Evolutionary conservation across 352 stramenopile genomes (phyloP).

Genomic region (Pythium periplocum): DNA sequence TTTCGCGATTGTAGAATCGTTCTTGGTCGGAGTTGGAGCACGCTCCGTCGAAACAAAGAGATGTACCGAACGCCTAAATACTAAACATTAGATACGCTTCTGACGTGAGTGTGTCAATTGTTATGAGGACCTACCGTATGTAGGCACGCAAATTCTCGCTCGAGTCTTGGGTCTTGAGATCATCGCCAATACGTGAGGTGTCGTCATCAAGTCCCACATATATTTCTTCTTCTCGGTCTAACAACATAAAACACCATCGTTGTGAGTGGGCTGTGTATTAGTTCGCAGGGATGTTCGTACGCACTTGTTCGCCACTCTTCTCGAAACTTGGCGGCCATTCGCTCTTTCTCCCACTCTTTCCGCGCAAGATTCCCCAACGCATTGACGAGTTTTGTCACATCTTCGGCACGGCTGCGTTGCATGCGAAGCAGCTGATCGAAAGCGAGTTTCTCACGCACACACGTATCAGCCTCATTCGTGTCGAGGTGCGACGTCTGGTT

Average conservation of each 20-base stretch:
- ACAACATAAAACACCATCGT: too few relatives aligned
- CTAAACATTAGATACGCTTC: too few relatives aligned
- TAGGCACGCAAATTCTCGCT: too few relatives aligned
- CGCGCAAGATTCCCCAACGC: constrained; percentile 2
- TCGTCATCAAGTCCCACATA: neutral
- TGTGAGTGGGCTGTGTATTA: too few relatives aligned
- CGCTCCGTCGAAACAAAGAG: constrained; percentile 19
- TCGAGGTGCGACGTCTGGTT: neutral
- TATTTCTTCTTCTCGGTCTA: neutral
- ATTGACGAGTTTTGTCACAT: constrained; percentile 19
- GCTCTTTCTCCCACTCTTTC: constrained; percentile 3
- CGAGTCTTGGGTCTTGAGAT: too few relatives aligned
- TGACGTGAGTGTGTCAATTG: too few relatives aligned
- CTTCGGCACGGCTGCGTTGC: constrained; percentile 26
- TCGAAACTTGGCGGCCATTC: constrained; percentile 18
- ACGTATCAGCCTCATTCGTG: constrained; percentile 5
- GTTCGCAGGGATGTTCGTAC: neutral
- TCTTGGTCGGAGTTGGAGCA: too few relatives aligned
- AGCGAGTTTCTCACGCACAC: constrained; percentile 20
- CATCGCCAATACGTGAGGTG: too few relatives aligned
- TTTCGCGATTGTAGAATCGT: constrained; percentile 2
- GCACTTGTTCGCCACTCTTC: constrained; percentile 39
- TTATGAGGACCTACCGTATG: too few relatives aligned
- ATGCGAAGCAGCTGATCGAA: constrained; percentile 35
- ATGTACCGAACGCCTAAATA: constrained; percentile 16